Evolutionary conservation across 2,329 filamentous ascomycete species (phyloP), one percentile per base, ranked within the genome.

Genomic region (Ustulina deusta): DNA sequence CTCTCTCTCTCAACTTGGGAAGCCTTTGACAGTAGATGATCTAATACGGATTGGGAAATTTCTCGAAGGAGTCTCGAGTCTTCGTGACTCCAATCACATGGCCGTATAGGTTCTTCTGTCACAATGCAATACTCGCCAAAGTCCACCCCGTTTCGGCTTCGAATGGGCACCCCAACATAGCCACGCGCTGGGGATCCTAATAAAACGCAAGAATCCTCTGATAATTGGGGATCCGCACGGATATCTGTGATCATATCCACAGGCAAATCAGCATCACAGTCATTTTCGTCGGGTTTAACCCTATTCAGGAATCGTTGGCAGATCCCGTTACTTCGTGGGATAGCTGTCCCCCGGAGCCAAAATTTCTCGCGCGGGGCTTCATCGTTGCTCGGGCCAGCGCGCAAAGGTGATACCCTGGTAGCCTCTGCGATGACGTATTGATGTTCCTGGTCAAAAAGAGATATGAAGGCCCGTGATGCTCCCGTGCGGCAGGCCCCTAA

Each of bases 381-480:
- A 40, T 51, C 13, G 10, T 42, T 42, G 20, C 44, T 22, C 10
- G 34, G 6, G 6, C 54, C 38, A 6, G 38, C 7, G 29, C 56
- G 59, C 36, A 69, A 52, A 40, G 63, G 44, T 22, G 67, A 66
- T 36, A 32, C 56, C 32, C 20, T 61, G 32, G 67, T 66, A 40
- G 63, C 56, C 58, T 69, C 67, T 36, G 67, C 67, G 36, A 69
- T 66, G 4, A 46, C 29, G 42, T 63, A 69, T 44, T 69, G 63
- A 49, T 61, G 60, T 54, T 59, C 34, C 36, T 32, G 44, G n/a
- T 69, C 67, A 13, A 69, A 66, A 20, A 69, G 67, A 22, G 60
- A 69, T 63, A 69, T 69, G 20, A 69, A 69, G 1, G 67, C 67
- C n/a, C 67, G 48, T 7, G 63, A 66, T 4, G 63, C 63, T 40